Evolutionary conservation across 352 stramenopile genomes (phyloP).

Genomic region (Phytophthora pseudosyringae): DNA sequence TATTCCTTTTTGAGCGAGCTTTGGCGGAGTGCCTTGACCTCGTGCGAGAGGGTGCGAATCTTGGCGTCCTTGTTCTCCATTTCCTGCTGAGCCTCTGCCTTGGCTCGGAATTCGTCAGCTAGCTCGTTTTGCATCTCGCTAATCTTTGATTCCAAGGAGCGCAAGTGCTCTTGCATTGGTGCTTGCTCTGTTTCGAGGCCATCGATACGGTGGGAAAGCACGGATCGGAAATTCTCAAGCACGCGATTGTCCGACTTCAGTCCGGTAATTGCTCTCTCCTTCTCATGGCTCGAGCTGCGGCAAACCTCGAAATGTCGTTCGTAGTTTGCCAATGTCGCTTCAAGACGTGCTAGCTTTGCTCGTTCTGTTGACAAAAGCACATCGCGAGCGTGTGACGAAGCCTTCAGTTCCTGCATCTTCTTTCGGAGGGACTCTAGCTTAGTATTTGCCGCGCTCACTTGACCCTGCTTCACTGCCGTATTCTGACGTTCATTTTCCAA

Average conservation of each 20-base stretch:
- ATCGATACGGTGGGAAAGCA: slow-evolving; percentile 79
- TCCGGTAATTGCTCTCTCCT: slow-evolving; percentile 67
- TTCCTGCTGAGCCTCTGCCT: slow-evolving; percentile 67
- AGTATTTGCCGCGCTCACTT: slow-evolving; percentile 78
- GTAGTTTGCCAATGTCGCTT: slow-evolving; percentile 69
- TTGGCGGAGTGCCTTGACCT: slow-evolving; percentile 80
- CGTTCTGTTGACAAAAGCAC: slow-evolving; percentile 75
- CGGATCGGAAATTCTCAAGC: slow-evolving; percentile 84
- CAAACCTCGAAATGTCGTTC: slow-evolving; percentile 81
- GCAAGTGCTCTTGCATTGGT: slow-evolving; percentile 73
- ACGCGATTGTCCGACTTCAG: slow-evolving; percentile 81
- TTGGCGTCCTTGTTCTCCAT: slow-evolving; percentile 78
- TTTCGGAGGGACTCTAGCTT: slow-evolving; percentile 86
- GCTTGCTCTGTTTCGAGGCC: slow-evolving; percentile 74
- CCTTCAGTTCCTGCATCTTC: slow-evolving; percentile 87
- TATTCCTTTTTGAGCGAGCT: slow-evolving; percentile 84
- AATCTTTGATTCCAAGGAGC: slow-evolving; percentile 65
- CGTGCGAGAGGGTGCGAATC: slow-evolving; percentile 73
- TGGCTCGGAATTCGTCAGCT: slow-evolving; percentile 72
- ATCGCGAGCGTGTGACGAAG: slow-evolving; percentile 66
- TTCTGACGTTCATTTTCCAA: slow-evolving; percentile 77
- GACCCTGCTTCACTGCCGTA: slow-evolving; percentile 80
- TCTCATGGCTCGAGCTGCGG: slow-evolving; percentile 69
- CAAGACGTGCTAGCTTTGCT: slow-evolving; percentile 70
- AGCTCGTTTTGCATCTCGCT: slow-evolving; percentile 82